Base-by-base conservation (phyloP, 2,329 filamentous ascomycete genomes). In the Verticillium isaacii region DNA sequence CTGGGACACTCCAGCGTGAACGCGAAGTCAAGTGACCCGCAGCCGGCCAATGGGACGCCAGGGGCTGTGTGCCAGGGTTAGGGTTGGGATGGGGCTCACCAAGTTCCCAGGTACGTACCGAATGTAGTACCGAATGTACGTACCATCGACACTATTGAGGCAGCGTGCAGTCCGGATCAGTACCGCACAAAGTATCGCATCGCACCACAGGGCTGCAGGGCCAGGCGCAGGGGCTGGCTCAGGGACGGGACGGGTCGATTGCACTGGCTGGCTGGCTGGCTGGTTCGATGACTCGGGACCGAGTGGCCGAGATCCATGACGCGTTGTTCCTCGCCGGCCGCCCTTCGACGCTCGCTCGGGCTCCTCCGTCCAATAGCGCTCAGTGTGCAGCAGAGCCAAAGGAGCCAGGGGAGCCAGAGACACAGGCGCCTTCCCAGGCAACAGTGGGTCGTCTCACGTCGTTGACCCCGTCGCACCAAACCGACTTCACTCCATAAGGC, bases 21-120 rank as follows among this genome's bases (percentile, higher is more conserved):
- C 63, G 62, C 63, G 63, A 54, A 56, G 52, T 65, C 63, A 65
- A 34, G 60, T 64, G 63, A 64, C 60, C 39, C n/a, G 45, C 45
- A 11, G 45, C 11, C 37, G 15, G 9, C 45, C 41, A 23, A 12
- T 9, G n/a, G 7, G 7, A 50, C 9, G 9, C 34, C 6, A 36
- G 9, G 34, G 34, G 34, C 34, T 36, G 34, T 6, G 1, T 36
- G 34, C 4, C 34, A 36, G 34, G 34, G 34, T 36, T 36, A 36
- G 34, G 34, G 34, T 36, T 36, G 29, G 29, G 29, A 29, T 29
- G 29, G 29, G 29, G 23, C 25, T 25, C 25, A 25, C 25, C 23
- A 23, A 23, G 23, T 23, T 23, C 23, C 23, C 2, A 23, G 23
- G 23, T 23, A 25, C 25, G 25, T 25, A 25, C 25, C 25, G 25